Percentiles rank a stretch among this genome's conserved stretches.
These are phyloP conservation scores for Fusarium praegraminearum DNA, from an alignment of 2,329 filamentous ascomycete species.

Conservation along the genomic window DNA sequence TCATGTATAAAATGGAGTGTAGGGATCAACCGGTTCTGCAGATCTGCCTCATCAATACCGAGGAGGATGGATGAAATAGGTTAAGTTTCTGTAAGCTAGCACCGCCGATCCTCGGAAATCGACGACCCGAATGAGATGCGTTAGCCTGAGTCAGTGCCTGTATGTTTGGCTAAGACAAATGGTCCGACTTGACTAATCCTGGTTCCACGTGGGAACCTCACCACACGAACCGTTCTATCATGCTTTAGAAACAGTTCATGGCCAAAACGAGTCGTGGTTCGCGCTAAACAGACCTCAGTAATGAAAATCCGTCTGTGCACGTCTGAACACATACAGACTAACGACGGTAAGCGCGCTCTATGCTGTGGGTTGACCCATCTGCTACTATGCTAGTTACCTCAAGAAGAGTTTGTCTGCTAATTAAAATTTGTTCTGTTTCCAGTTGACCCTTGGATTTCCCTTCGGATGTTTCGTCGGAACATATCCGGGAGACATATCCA, in stretches of 20 bases:
- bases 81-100: not conserved
- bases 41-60: not conserved
- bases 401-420: not conserved
- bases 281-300: not conserved
- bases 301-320: not conserved
- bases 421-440: not conserved
- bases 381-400: not conserved
- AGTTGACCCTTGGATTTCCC: not conserved
- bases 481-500: not conserved
- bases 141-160: not conserved
- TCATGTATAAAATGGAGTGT: fast-evolving
- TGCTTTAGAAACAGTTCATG: not conserved
- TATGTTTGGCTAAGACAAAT: not conserved
- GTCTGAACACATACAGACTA: not conserved
- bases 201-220: not conserved
- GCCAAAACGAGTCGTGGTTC: not conserved
- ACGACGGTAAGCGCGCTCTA: not conserved
- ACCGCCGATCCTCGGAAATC: not conserved
- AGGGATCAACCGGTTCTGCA: not conserved
- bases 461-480: not conserved
- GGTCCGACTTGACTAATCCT: not conserved
- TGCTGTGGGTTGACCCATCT: not conserved
- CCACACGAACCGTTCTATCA: not conserved
- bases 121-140: not conserved
- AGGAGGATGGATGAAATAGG: not conserved